Evolutionary conservation across 805 yeast species (phyloP), one percentile per base, ranked within the genome.

Genomic region (Tetrapisispora phaffii): DNA sequence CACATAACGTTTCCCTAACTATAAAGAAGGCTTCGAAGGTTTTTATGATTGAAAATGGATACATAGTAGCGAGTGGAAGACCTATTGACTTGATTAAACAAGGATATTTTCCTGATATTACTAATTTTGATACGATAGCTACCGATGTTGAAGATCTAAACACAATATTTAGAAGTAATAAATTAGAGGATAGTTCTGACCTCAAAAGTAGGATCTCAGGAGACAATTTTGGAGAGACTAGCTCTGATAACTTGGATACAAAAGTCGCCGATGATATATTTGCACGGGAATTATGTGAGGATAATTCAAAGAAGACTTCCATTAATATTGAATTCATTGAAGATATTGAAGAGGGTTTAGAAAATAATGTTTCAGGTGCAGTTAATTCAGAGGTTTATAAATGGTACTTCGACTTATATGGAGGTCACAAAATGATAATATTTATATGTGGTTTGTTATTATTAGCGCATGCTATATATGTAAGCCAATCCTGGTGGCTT

Each of bases 1-100:
- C 97, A 6, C 98, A 90, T 68, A 93, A 93, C 60, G 88, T 89
- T 53, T 87, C 97, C 0, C 71, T 90, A 55, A 85, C 97, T 13
- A 72, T 88, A 44, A 80, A 78, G 52, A 78, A 80, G 50, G 97
- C 97, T 10, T 82, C 78, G 12, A 76, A 77, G 70, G 84, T 90
- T 36, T 77, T 89, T 41, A 72, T 83, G 9, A 72, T 90, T 79
- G 86, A 85, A 36, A 85, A 90, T 58, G 97, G 97, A 54, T 74
- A 79, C 50, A 74, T 90, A 35, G 74, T 74, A 49, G 75, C 74
- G 22, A 90, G 85, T 64, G 97, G 97, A 41, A 57, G 80, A 7
- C 93, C 96, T 4, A 75, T 74, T 23, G 74, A 72, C 15, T 68
- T 90, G 47, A 71, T 82, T 39, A 68, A 71, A 10, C 60, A 75